Conservation (phyloP, 176 grass and related monocot genomes). For the Rhynchospora tenuis region DNA sequence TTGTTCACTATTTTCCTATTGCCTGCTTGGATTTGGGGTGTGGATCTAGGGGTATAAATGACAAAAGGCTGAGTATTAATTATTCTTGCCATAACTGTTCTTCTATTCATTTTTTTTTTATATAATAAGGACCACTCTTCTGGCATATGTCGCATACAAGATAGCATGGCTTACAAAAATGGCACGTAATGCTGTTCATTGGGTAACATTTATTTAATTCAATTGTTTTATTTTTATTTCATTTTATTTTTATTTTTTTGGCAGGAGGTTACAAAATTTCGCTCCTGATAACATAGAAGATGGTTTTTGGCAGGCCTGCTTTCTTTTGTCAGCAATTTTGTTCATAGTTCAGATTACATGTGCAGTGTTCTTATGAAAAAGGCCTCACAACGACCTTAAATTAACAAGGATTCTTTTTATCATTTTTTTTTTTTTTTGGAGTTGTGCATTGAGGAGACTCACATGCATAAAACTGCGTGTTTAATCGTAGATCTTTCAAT, state of each 20-base stretch:
- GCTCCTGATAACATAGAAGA: neutral
- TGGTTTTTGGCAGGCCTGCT: neutral
- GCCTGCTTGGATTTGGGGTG: neutral
- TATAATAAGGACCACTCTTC: neutral
- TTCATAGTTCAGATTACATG: neutral
- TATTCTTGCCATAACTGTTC: neutral
- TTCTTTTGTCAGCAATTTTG: constrained; percentile 8
- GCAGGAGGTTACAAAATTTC: neutral
- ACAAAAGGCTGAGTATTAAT: neutral
- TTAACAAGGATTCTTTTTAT: neutral
- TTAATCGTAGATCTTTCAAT: too few relatives aligned
- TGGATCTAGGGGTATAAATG: neutral
- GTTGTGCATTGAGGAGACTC: too few relatives aligned
- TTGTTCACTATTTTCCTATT: neutral
- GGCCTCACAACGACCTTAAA: neutral
- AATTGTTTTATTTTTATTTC: neutral
- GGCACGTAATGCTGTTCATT: neutral
- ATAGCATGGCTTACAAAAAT: constrained; percentile 5
- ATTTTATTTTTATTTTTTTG: neutral
- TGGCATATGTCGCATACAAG: neutral
- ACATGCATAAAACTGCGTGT: too few relatives aligned
- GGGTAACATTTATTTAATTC: neutral
- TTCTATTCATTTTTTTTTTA: neutral
- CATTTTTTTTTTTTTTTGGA: neutral
- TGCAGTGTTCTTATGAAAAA: neutral